Percentiles rank a stretch among this genome's conserved stretches.
Conservation (phyloP, 83 land plant species). For the Diphasiastrum complanatum region DNA sequence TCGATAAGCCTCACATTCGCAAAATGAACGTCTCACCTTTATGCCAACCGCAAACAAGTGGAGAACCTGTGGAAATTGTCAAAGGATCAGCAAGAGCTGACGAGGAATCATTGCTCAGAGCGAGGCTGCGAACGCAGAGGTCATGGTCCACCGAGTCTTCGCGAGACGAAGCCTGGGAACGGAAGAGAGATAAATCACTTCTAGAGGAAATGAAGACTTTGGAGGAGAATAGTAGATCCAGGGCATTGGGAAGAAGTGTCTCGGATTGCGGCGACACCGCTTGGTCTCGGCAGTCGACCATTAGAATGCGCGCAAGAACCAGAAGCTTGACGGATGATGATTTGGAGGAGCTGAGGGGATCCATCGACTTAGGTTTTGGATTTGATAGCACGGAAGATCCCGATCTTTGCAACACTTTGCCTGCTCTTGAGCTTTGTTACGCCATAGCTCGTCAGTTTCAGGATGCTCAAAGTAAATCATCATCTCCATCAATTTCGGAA, state of each 20-base stretch:
- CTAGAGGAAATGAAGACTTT: background rate
- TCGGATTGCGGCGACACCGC: background rate
- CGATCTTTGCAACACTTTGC: background rate
- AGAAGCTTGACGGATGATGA: slow-evolving; percentile 2
- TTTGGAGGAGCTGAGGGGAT: background rate
- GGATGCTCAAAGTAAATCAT: background rate
- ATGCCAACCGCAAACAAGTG: too few species aligned
- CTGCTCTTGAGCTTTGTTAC: background rate
- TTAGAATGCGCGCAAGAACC: background rate
- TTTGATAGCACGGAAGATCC: slow-evolving; percentile 1
- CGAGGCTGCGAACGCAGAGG: slow-evolving; percentile 1
- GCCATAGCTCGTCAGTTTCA: background rate
- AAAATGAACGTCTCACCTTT: too few species aligned
- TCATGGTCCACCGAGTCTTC: background rate
- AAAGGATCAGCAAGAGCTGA: too few species aligned
- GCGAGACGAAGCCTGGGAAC: background rate
- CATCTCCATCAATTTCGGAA: background rate
- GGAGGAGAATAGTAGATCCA: background rate
- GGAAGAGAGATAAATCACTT: background rate
- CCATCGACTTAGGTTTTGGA: background rate
- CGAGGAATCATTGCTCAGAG: background rate
- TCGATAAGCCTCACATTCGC: too few species aligned
- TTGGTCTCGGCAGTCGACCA: background rate
- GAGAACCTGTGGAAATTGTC: too few species aligned
- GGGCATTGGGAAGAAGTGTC: background rate